Evolutionary conservation across 2,329 filamentous ascomycete genomes (phyloP), one percentile per base, ranked within the genome.

Genomic region (Monosporascus sp.): DNA sequence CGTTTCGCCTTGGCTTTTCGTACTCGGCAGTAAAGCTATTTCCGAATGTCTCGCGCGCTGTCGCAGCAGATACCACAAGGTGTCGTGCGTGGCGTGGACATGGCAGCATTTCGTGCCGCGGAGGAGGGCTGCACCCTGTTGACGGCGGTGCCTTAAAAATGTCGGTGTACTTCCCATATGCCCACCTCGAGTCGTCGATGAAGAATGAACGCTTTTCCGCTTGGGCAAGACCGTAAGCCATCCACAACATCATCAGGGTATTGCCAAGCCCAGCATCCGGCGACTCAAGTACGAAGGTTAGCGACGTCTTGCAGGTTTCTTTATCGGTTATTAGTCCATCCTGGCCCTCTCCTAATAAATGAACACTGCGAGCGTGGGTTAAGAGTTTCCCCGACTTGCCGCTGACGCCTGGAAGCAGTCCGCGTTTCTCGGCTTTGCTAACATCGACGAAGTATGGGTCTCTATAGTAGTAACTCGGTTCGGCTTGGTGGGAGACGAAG

Each of bases 141-240:
- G 76, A 60, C 0, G 88, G 85, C 1, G 87, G 86, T 3, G 82
- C 72, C 46, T 81, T 73, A 69, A 96, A 95, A 62, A 89, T 90
- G 49, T 82, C 78, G 1, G 78, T 79, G 64, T 89, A 96, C 49
- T 79, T 77, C 9, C 90, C 90, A 62, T 94, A 94, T 1, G 87
- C 85, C 86, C 91, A 96, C 59, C 86, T 79, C 6, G 87, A 83
- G 69, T 96, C 90, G 62, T 95, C 89, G 57, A 96, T 76, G 72
- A 96, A 95, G 70, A 96, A 95, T 1, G 83, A 77, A 24, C 90
- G 78, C 15, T 81, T 82, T 66, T 95, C 88, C 54, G 84, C 80
- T 65, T 86, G 77, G 2, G 90, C 89, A 51, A 95, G 72, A 3
- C 89, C 89, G 65, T 94, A 95, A 25, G 89, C 86, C 62, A 87